phyloP scores from a whole-genome alignment of 1,284 basidiomycete genomes.

The Limonomyces culmigenus region DNA sequence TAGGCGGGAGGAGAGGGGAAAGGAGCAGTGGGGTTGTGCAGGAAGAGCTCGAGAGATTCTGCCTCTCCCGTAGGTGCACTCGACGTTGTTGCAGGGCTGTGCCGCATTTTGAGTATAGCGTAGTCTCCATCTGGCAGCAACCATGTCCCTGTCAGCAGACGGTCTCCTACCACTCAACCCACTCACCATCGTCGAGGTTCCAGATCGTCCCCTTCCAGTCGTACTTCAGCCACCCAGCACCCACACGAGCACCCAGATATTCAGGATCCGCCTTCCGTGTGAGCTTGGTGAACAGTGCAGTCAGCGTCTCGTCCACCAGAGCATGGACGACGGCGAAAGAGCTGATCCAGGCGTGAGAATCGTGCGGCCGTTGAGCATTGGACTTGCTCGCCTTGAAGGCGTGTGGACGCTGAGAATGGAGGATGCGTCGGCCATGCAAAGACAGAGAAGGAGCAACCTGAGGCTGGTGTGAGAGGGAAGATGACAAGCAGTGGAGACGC shows the following conservation, averaged over 20 bases:
- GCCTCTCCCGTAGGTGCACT: slow-evolving; percentile 6
- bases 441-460: too few species aligned
- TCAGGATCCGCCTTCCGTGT: slow-evolving; percentile 41
- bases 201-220: slow-evolving; percentile 55
- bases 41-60: slow-evolving; percentile 35
- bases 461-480: too few species aligned
- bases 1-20: slow-evolving; percentile 46
- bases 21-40: slow-evolving; percentile 40
- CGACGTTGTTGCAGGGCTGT: slow-evolving; percentile 26
- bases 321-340: slow-evolving; percentile 63
- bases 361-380: slow-evolving; percentile 55
- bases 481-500: too few species aligned
- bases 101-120: slow-evolving; percentile 61
- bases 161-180: background rate
- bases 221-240: slow-evolving; percentile 68
- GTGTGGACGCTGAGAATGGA: too few species aligned
- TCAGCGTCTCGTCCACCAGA: slow-evolving; percentile 45
- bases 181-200: slow-evolving; percentile 64
- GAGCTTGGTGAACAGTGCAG: slow-evolving; percentile 48
- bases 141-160: slow-evolving; percentile 1
- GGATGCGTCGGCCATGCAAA: too few species aligned
- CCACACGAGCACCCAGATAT: slow-evolving; percentile 39
- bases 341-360: too few species aligned
- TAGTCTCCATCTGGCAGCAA: slow-evolving; percentile 50
- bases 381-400: too few species aligned